Base-by-base conservation (phyloP, 2,329 filamentous ascomycete genomes). In the Alternaria gaisen region DNA sequence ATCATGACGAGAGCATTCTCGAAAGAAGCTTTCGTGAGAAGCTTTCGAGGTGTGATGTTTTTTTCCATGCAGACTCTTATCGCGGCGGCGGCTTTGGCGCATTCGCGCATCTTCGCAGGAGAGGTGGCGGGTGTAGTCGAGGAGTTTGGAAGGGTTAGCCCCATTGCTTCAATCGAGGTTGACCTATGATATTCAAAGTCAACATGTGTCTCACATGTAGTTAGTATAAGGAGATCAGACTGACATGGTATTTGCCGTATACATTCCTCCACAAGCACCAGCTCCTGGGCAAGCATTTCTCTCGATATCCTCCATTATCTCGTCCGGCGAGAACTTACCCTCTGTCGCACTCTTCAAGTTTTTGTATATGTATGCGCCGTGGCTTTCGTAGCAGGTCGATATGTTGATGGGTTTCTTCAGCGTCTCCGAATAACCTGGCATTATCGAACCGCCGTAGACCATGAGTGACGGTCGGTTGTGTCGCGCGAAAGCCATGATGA, bases 361-460 rank as follows among this genome's bases (percentile, higher is more conserved):
- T 70, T 90, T 88, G 77, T 97, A 97, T 32, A 87, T 84, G 76
- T 91, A 92, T 11, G 93, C 93, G 7, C 94, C 94, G 14, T 91
- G 86, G 1, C 92, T 93, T 80, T 97, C 94, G 77, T 94, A 95
- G 76, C 92, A 96, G 5, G 90, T 94, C 38, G 88, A 91, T 67
- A 97, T 92, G 80, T 97, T 97, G 83, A 97, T 90, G 24, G 88
- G 86, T 73, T 91, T 90, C 65, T 90, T 87, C 26, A 97, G 85
- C 3, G 94, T 85, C 52, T 87, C 82, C 0, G 90, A 94, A 79
- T 92, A 91, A n/a, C 94, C 94, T 63, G 93, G 92, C 73, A 89
- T 88, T 72, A 97, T 97, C 16, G 92, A 92, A 40, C 94, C 94
- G 52, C 94, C 94, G 77, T 97, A 98, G 61, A 98, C 90, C 93